Base-by-base conservation (phyloP, 129 eudicot genomes). In the Centrapalus pauciflorus region DNA sequence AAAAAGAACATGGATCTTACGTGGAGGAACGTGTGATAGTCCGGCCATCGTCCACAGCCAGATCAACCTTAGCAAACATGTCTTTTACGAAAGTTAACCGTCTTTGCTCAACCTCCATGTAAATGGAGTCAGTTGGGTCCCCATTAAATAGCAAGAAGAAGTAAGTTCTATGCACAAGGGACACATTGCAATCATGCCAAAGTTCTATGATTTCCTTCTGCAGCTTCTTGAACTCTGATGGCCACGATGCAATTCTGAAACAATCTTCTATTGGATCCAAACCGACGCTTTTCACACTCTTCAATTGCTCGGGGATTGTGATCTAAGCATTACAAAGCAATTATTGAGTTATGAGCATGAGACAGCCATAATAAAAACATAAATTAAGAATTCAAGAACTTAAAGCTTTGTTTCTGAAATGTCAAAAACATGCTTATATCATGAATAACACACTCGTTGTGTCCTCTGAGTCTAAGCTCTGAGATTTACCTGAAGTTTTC, bases 101-200 rank as follows among this genome's bases (percentile, higher is more conserved):
- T 58, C 90, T 80, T n/a, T 76, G 74, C 58, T 93, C 99, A 37
- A 93, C 99, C 78, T 88, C 92, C 83, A 93, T 77, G 85, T 88
- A 93, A 67, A 93, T 80, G 24, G 96, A 82, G 61, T 93, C 99
- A 7, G 86, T 43, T 7, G 81, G 84, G 58, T 89, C 99, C 24
- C 95, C 96, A 63, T 86, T 81, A 45, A 93, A 89, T 24, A 93
- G 78, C 69, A 89, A 76, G 74, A 79, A 84, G 87, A 93, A 89
- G 67, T 84, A 83, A 24, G 96, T 80, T 74, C 99, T 82, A 66
- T 93, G 96, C 61, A 89, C 84, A 61, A 93, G 79, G 24, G 99
- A 78, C 55, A 84, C 79, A 63, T 89, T 80, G 87, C 99, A 93
- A 51, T 79, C 78, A 46, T 86, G 76, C 99, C 99, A 93, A 40